A percentile compares a stretch with the other conserved stretches of the same genome.
Conservation (phyloP, 345 rosid genomes). For the Eucalyptus regnans region DNA sequence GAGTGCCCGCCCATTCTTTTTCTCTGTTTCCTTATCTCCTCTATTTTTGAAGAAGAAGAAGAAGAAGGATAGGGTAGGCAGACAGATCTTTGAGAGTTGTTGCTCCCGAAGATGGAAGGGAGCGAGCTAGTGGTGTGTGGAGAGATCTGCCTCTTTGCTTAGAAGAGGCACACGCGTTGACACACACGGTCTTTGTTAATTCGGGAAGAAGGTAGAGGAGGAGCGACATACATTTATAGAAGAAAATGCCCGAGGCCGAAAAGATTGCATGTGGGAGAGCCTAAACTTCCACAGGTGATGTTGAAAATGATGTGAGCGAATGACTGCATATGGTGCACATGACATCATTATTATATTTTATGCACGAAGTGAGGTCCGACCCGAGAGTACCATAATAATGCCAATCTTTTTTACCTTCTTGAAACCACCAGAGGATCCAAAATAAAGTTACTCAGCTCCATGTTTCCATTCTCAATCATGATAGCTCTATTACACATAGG, state of each 20-base stretch:
- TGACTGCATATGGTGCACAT: background rate
- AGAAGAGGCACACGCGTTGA: background rate
- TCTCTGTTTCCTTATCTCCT: background rate
- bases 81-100: background rate
- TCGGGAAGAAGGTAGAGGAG: background rate
- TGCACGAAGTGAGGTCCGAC: background rate
- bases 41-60: background rate
- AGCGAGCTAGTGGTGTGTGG: background rate
- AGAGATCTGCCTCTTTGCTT: background rate
- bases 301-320: background rate
- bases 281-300: background rate
- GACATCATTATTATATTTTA: background rate
- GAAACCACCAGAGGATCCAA: background rate
- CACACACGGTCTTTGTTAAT: background rate
- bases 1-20: slow-evolving; percentile 24
- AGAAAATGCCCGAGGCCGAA: background rate
- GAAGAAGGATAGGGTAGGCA: background rate
- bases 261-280: background rate
- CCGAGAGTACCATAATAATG: background rate
- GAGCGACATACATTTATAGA: background rate
- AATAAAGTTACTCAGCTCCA: background rate
- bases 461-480: background rate
- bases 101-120: background rate
- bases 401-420: background rate
- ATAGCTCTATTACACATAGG: background rate